Conservation (phyloP, 2,329 filamentous ascomycete genomes). For the Colletotrichum abscissum region DNA sequence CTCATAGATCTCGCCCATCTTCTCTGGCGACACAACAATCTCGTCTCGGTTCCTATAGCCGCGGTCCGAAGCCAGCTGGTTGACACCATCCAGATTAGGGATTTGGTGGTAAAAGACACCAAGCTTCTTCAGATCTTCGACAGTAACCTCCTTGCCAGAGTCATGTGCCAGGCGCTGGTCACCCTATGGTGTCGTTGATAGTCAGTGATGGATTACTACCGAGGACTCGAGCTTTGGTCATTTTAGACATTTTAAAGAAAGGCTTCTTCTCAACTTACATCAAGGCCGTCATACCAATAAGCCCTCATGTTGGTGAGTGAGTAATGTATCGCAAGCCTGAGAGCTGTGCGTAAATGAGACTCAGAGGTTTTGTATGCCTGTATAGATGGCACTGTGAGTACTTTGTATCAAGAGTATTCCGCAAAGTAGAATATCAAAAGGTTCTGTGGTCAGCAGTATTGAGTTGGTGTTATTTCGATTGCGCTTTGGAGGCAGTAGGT, state of each 20-base stretch:
- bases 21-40: conserved; percentile 86
- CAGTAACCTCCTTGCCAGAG: conserved; percentile 77
- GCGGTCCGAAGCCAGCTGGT: conserved; percentile 78
- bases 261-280: conserved; percentile 52
- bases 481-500: background rate
- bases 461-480: background rate
- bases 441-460: background rate
- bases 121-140: conserved; percentile 75
- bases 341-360: background rate
- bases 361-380: background rate
- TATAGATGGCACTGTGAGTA: background rate
- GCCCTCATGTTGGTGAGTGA: conserved; percentile 60
- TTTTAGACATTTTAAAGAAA: background rate
- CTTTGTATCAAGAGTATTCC: background rate
- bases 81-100: conserved; percentile 72
- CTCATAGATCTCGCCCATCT: conserved; percentile 90
- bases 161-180: conserved; percentile 94
- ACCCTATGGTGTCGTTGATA: conserved; percentile 65
- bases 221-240: background rate
- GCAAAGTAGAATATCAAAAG: background rate
- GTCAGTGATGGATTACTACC: background rate
- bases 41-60: conserved; percentile 96
- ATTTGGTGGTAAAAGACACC: conserved; percentile 85
- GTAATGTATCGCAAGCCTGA: background rate
- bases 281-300: conserved; percentile 67